Evolutionary conservation across 129 eudicot species (phyloP).

Genomic region (Chrysanthemum lavandulifolium): DNA sequence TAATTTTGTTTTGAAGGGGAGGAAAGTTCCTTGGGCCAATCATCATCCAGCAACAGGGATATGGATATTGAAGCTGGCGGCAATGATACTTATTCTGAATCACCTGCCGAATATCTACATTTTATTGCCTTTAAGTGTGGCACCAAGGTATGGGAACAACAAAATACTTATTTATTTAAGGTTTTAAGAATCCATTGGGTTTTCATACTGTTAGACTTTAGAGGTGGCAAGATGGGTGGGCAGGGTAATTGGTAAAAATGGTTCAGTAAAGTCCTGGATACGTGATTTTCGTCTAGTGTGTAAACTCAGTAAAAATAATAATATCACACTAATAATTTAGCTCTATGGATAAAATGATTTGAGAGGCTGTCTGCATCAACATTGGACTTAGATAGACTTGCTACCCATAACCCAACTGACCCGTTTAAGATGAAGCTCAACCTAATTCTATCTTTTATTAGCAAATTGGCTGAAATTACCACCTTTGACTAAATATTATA

Average conservation of each 20-base stretch:
- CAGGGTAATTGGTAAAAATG: too few relatives aligned
- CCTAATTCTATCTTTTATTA: too few relatives aligned
- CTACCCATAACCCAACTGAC: too few relatives aligned
- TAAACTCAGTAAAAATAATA: too few relatives aligned
- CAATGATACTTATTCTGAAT: slow-evolving; percentile 50
- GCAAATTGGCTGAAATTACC: too few relatives aligned
- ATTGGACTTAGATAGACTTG: too few relatives aligned
- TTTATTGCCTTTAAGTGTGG: slow-evolving; percentile 83
- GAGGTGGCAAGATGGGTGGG: neutral
- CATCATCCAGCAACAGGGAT: slow-evolving; percentile 63
- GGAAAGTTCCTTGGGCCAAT: slow-evolving; percentile 53
- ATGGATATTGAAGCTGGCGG: slow-evolving; percentile 60
- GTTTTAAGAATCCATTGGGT: neutral
- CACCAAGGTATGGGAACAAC: slow-evolving; percentile 62
- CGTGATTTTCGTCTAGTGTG: too few relatives aligned
- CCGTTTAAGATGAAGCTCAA: too few relatives aligned
- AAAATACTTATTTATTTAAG: slow-evolving; percentile 9
- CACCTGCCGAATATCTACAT: slow-evolving; percentile 66
- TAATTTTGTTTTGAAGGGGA: slow-evolving; percentile 49
- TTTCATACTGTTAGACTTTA: neutral
- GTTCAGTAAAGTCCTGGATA: too few relatives aligned
- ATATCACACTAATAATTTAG: too few relatives aligned
- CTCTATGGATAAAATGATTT: too few relatives aligned
- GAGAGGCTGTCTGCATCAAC: too few relatives aligned
- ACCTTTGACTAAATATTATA: neutral